phyloP scores from a whole-genome alignment of 2,329 filamentous ascomycete genomes.

The Aspergillus sp. region DNA sequence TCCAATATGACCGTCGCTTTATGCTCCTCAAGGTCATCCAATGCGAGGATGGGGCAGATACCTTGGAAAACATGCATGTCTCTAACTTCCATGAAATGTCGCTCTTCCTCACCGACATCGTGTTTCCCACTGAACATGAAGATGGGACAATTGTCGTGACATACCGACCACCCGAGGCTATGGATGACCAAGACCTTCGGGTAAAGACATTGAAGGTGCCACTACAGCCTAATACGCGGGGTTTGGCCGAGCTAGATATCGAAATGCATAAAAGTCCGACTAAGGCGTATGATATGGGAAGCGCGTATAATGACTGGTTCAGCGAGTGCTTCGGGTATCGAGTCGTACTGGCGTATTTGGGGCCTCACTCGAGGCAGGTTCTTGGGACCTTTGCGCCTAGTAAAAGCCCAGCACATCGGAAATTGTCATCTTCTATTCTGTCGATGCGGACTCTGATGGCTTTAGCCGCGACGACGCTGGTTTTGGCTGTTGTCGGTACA shows the following conservation, averaged over 20 bases:
- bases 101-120: constrained; percentile 59
- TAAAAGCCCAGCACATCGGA: constrained; percentile 17
- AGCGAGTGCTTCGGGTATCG: constrained; percentile 59
- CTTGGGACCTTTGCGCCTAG: constrained; percentile 57
- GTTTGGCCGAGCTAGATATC: constrained; percentile 48
- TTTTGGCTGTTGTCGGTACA: too few species aligned
- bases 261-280: constrained; percentile 57
- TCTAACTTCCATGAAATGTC: constrained; percentile 54
- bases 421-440: background rate
- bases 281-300: constrained; percentile 60
- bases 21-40: constrained; percentile 58
- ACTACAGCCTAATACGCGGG: constrained; percentile 47
- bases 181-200: constrained; percentile 6
- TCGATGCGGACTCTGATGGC: too few species aligned
- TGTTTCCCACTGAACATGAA: constrained; percentile 18
- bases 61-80: constrained; percentile 57
- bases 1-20: constrained; percentile 64
- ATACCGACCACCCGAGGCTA: constrained; percentile 24
- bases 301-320: constrained; percentile 61
- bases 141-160: constrained; percentile 37
- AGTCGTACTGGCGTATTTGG: constrained; percentile 61
- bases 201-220: constrained; percentile 49
- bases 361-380: constrained; percentile 54
- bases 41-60: constrained; percentile 12
- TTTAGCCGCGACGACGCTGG: too few species aligned